These are phyloP conservation scores for Nadsonia commutata DNA, from an alignment of 1,139 yeast species.

Conservation along the genomic window DNA sequence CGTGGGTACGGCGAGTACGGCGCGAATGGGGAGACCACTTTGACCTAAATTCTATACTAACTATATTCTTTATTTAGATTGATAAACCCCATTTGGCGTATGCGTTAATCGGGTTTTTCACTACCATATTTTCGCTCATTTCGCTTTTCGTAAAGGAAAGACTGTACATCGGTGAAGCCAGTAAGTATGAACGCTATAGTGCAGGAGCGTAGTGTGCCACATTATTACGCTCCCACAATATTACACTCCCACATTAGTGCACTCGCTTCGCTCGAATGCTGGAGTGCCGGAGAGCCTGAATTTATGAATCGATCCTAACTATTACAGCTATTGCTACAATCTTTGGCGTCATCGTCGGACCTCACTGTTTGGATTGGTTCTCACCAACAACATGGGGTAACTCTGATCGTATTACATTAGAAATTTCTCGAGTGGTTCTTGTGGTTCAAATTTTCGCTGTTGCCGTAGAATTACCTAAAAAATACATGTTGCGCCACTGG, in stretches of 20 bases:
- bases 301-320: no score
- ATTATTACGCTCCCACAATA: no score
- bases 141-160: conserved; percentile 84
- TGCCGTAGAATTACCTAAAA: conserved; percentile 89
- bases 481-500: conserved; percentile 89
- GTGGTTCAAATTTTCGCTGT: conserved; percentile 95
- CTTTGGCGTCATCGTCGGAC: conserved; percentile 86
- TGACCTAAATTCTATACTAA: conserved; percentile 3
- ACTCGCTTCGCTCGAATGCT: no score
- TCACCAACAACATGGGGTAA: conserved; percentile 86
- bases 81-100: conserved; percentile 73
- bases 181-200: conserved; percentile 6
- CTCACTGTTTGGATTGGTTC: conserved; percentile 84
- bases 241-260: no score
- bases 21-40: no score
- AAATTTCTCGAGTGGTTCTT: conserved; percentile 72
- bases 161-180: conserved; percentile 87
- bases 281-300: no score
- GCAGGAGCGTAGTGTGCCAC: no score
- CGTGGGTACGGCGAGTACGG: no score
- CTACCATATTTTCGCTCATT: conserved; percentile 73
- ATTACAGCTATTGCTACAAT: conserved; percentile 62
- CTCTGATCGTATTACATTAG: conserved; percentile 71
- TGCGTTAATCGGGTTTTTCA: conserved; percentile 83
- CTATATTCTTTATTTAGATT: conserved; percentile 17